Evolutionary conservation across 352 stramenopile species (phyloP), one percentile per base, ranked within the genome.

Genomic region (Phytophthora ohioensis): DNA sequence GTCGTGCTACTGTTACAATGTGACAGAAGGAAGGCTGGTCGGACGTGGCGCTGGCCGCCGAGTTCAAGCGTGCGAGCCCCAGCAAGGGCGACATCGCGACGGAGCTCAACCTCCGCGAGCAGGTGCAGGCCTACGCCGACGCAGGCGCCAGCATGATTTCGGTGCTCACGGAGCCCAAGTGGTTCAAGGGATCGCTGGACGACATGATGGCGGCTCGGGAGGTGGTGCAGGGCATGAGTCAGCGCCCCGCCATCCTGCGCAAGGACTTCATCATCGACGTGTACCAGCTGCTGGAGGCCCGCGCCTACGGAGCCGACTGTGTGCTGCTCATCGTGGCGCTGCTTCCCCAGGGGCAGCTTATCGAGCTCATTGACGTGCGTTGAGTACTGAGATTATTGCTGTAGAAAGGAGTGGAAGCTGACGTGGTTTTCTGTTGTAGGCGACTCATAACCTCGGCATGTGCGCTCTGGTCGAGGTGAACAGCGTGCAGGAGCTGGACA

Each of bases 401-500:
- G 10, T 5, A 49, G 12, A 9, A 55, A 31, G 36, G 11, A 5
- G 15, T 27, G 12, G 11, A 38, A 34, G 8, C 38, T 72, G 27
- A 67, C 39, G 15, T 34, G 4, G 27, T 56, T 68, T 15, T 53
- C 30, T 36, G 31, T 15, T 57, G 12, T 57, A 97, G 79, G 93
- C 85, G 57, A 94, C 90, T n/a, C 82, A 91, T 47, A 87, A 84
- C 27, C 86, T 98, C 17, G 92, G 92, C 45, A 99, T 99, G 92
- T 95, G 97, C 75, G 96, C 98, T 32, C 80, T 99, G n/a, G 97
- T 99, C 0, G 98, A 99, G 83, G 96, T 99, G 30, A 97, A 99
- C 80, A 98, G 91, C 41, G 80, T 98, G 34, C 74, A 88, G 11
- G 97, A 99, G 87, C 90, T 99, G 21, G 85, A 98, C 67, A 88